Evolutionary conservation across 2,329 filamentous ascomycete genomes (phyloP).

Genomic region (Escovopsis weberi): DNA sequence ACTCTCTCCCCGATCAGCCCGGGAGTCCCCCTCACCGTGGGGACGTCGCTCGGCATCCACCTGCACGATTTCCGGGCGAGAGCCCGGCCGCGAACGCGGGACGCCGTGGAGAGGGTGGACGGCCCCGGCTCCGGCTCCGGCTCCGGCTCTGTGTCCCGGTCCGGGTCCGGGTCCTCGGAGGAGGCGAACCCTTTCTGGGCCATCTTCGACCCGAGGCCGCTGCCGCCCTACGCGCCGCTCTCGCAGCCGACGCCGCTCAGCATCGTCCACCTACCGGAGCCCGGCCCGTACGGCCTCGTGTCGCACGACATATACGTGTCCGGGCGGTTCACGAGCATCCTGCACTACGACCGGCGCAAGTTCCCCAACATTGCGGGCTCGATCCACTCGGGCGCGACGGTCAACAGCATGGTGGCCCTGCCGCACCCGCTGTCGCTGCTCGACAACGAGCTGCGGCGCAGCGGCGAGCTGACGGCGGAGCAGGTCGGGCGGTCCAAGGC

Average conservation of each 20-base stretch:
- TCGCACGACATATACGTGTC: slow-evolving; percentile 77
- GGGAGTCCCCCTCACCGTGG: slow-evolving; percentile 63
- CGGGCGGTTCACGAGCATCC: slow-evolving; percentile 74
- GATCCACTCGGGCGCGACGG: slow-evolving; percentile 66
- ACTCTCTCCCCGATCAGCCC: slow-evolving; percentile 58
- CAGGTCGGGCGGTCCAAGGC: slow-evolving; percentile 39
- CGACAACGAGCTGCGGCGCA: slow-evolving; percentile 42
- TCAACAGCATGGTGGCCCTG: slow-evolving; percentile 58
- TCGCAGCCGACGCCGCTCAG: slow-evolving; percentile 70
- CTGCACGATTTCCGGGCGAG: slow-evolving; percentile 59
- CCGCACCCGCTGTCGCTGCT: slow-evolving; percentile 52
- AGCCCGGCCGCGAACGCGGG: slow-evolving; percentile 13
- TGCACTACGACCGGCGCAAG: slow-evolving; percentile 78
- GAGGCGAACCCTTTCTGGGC: slow-evolving; percentile 18
- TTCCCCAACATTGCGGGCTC: slow-evolving; percentile 67
- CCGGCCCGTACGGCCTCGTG: slow-evolving; percentile 35
- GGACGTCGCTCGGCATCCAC: slow-evolving; percentile 67
- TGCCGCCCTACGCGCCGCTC: slow-evolving; percentile 51
- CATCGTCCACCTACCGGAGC: slow-evolving; percentile 59
- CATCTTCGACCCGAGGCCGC: slow-evolving; percentile 38
- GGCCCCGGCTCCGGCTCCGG: neutral
- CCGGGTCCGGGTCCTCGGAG: slow-evolving; percentile 4
- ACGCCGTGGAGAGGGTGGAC: slow-evolving; percentile 24
- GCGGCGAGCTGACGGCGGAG: slow-evolving; percentile 39
- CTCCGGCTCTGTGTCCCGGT: no score